Percentiles rank a stretch among this genome's conserved stretches.
phyloP scores from a whole-genome alignment of 805 yeast genomes.

The Yamadazyma olivae region DNA sequence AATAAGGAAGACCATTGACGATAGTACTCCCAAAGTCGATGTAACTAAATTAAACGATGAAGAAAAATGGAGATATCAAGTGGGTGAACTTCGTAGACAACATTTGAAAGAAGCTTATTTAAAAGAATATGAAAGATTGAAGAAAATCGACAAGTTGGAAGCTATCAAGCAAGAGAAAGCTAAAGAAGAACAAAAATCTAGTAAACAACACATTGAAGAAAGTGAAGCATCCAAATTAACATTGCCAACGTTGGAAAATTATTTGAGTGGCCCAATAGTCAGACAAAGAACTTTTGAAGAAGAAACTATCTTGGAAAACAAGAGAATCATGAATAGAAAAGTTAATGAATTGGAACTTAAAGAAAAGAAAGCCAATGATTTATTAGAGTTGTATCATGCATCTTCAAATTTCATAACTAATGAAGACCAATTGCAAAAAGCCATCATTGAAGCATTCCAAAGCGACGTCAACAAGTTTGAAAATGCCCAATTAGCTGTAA shows the following conservation, averaged over 20 bases:
- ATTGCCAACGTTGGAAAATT: constrained; percentile 72
- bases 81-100: constrained; percentile 67
- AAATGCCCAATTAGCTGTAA: constrained; percentile 28
- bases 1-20: constrained; percentile 54
- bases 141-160: constrained; percentile 33
- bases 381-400: constrained; percentile 71
- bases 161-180: constrained; percentile 14
- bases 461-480: constrained; percentile 34
- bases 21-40: constrained; percentile 32
- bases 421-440: constrained; percentile 59
- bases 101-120: constrained; percentile 63
- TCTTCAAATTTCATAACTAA: constrained; percentile 68
- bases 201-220: constrained; percentile 34
- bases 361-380: constrained; percentile 50
- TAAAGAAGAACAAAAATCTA: constrained; percentile 18
- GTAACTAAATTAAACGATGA: constrained; percentile 24
- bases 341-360: constrained; percentile 49
- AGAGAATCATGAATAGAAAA: constrained; percentile 66
- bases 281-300: constrained; percentile 74
- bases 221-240: constrained; percentile 61
- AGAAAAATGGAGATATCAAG: constrained; percentile 47
- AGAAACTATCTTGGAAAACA: constrained; percentile 49
- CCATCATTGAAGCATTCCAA: constrained; percentile 58
- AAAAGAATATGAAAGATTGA: constrained; percentile 49
- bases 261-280: constrained; percentile 67